phyloP scores from a whole-genome alignment of 805 yeast species.

The Candida hungchunana region DNA sequence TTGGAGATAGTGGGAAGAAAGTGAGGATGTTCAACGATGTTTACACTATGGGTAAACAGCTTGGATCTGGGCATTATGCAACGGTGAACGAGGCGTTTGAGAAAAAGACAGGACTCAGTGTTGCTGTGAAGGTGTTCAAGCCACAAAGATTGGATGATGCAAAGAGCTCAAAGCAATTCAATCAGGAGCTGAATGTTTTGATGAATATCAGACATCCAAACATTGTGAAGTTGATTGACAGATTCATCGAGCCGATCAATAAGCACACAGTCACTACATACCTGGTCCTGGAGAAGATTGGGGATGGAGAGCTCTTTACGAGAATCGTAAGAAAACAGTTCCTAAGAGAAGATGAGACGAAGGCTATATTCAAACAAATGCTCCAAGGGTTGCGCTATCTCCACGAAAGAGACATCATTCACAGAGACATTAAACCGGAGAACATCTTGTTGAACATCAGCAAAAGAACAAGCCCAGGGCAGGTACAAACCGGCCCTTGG shows the following conservation, averaged over 20 bases:
- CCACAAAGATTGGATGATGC: slow-evolving; percentile 43
- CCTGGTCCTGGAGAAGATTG: slow-evolving; percentile 67
- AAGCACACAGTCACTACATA: slow-evolving; percentile 42
- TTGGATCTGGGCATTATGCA: slow-evolving; percentile 80
- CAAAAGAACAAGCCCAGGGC: slow-evolving; percentile 32
- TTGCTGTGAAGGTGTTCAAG: slow-evolving; percentile 73
- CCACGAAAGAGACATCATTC: slow-evolving; percentile 68
- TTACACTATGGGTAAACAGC: slow-evolving; percentile 44
- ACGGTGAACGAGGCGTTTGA: slow-evolving; percentile 68
- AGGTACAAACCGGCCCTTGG: slow-evolving; percentile 37
- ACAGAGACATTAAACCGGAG: slow-evolving; percentile 78
- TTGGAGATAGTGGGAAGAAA: background rate
- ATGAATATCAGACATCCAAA: slow-evolving; percentile 65
- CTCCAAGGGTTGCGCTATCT: slow-evolving; percentile 60
- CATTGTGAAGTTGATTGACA: slow-evolving; percentile 60
- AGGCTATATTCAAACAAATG: slow-evolving; percentile 59
- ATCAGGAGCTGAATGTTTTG: slow-evolving; percentile 64
- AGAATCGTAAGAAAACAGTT: slow-evolving; percentile 63
- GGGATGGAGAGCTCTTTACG: slow-evolving; percentile 72
- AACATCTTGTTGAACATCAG: slow-evolving; percentile 53
- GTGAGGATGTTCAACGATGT: slow-evolving; percentile 49
- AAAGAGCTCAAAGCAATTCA: slow-evolving; percentile 39
- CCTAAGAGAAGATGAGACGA: slow-evolving; percentile 58
- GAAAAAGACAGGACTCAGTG: slow-evolving; percentile 52
- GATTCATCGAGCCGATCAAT: slow-evolving; percentile 51